phyloP scores from a whole-genome alignment of 192 early-diverging fungal genomes.

The Coemansia sp. region DNA sequence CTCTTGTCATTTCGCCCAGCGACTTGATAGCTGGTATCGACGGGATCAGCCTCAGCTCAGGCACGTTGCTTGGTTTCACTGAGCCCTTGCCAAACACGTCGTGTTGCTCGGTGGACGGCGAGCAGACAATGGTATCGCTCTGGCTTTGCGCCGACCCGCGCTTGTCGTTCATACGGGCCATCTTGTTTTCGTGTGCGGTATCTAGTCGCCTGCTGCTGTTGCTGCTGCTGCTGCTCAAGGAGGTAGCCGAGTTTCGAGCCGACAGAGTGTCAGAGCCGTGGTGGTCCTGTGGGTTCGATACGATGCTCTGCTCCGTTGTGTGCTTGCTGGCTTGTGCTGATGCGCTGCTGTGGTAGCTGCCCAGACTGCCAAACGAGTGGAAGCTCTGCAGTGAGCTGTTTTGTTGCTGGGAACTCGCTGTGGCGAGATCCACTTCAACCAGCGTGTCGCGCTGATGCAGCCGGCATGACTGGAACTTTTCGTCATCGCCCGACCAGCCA shows the following conservation, averaged over 20 bases:
- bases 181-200: background rate
- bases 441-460: conserved; percentile 7
- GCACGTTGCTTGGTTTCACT: conserved; percentile 11
- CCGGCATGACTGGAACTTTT: background rate
- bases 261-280: background rate
- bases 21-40: conserved; percentile 29
- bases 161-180: conserved; percentile 24
- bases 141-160: conserved; percentile 52
- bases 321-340: background rate
- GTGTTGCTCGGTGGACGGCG: conserved; percentile 23
- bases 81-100: conserved; percentile 8
- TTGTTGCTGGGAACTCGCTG: background rate
- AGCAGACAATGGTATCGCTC: conserved; percentile 48
- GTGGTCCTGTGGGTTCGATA: background rate
- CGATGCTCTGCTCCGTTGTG: background rate
- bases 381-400: conserved; percentile 6
- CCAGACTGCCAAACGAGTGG: background rate
- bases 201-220: background rate
- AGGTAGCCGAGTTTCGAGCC: background rate
- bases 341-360: background rate
- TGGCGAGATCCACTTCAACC: background rate
- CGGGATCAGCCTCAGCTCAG: conserved; percentile 20
- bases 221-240: background rate
- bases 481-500: conserved; percentile 2
- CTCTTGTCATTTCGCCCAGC: conserved; percentile 41